Base-by-base conservation (phyloP, 1,139 yeast genomes). In the Geotrichum candidum region DNA sequence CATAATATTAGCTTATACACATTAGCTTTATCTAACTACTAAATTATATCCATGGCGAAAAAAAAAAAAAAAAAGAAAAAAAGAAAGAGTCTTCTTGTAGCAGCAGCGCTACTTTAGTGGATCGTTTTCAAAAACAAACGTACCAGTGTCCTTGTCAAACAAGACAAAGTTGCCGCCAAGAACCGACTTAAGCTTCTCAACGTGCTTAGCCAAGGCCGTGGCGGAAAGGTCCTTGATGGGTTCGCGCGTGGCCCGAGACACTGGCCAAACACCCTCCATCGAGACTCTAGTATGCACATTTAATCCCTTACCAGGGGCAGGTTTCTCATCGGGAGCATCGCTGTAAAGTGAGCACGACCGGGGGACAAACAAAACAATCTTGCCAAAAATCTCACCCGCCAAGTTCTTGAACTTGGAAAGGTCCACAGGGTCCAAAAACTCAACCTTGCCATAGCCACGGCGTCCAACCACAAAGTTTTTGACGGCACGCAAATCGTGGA, bases 351-450 rank as follows among this genome's bases (percentile, higher is more conserved):
- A 78, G 74, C 91, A 87, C 35, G 84, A 77, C 67, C 84, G 84
- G 46, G 83, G 78, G 46, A 81, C 82, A 69, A 95, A 86, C 0
- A 80, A 76, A 53, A 90, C 81, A 52, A 89, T 72, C n/a, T 15
- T 41, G 9, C 46, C 46, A 15, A 41, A 41, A 41, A 41, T 41
- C 18, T 41, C 46, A 27, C 82, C 81, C 18, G 92, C 94, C 38
- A 87, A 80, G 54, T 92, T 82, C 59, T 84, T 74, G 67, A 87
- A 80, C 11, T 84, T 77, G 0, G 96, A 83, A 65, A 94, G 79
- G 74, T 94, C 98, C 53, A 94, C 96, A 0, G 97, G 95, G 59
- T 81, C 79, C 60, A 85, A 73, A 72, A 91, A 95, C 70, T 86
- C 87, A 59, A 94, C 82, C 61, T 81, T 78, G 57, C 99, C 99